Evolutionary conservation across 495 filamentous ascomycete genomes (phyloP).

Genomic region (Parathielavia appendiculata): DNA sequence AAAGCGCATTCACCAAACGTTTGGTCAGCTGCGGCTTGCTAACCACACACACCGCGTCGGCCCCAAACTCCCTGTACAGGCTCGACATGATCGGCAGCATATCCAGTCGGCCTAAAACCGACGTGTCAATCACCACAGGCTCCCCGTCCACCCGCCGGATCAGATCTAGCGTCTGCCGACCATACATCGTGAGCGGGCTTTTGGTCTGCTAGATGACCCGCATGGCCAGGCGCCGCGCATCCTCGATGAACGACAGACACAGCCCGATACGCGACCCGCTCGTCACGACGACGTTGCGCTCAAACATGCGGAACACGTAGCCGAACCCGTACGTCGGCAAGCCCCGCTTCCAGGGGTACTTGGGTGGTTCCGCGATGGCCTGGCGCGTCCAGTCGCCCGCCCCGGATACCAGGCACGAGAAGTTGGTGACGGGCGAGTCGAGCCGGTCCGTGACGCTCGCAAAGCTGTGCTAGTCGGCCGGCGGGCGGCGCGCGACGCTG

Average conservation of each 20-base stretch:
- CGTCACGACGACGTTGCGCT: conserved; percentile 57
- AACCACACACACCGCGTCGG: conserved; percentile 68
- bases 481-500: conserved; percentile 49
- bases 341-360: conserved; percentile 49
- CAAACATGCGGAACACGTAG: conserved; percentile 58
- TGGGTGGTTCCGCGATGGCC: conserved; percentile 51
- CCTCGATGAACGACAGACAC: conserved; percentile 41
- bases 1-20: conserved; percentile 54
- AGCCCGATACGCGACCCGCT: conserved; percentile 71
- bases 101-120: conserved; percentile 33
- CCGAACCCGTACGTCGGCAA: conserved; percentile 55
- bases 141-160: conserved; percentile 36
- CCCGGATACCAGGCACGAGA: conserved; percentile 59
- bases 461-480: conserved; percentile 77
- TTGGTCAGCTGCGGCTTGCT: conserved; percentile 62
- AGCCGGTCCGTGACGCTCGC: conserved; percentile 61
- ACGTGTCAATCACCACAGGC: conserved; percentile 45
- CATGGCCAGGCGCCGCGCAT: conserved; percentile 27
- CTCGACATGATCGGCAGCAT: conserved; percentile 50
- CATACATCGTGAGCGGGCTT: conserved; percentile 42
- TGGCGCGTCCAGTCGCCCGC: conserved; percentile 65
- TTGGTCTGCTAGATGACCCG: conserved; percentile 46
- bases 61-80: conserved; percentile 51
- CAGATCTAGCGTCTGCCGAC: conserved; percentile 37
- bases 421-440: conserved; percentile 35